Conservation (phyloP, 116 monocot genomes). For the Iris pallida region DNA sequence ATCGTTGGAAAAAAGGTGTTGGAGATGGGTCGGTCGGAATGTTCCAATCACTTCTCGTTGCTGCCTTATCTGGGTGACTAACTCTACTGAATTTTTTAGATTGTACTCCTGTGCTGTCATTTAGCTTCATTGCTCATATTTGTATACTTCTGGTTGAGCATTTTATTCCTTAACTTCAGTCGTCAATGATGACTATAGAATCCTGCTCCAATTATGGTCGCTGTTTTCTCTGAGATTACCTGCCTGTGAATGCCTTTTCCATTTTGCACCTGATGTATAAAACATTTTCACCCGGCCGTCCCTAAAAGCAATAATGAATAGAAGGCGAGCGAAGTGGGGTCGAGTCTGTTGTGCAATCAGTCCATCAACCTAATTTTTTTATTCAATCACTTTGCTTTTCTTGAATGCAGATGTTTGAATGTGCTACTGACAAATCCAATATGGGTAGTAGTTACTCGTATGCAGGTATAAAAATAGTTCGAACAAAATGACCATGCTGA, state of each 20-base stretch:
- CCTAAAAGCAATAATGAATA: no score
- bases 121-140: neutral
- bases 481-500: neutral
- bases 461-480: slow-evolving; percentile 62
- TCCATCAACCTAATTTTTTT: neutral
- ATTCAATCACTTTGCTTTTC: neutral
- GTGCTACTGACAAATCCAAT: slow-evolving; percentile 94
- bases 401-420: slow-evolving; percentile 77
- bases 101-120: slow-evolving; percentile 1
- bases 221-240: neutral
- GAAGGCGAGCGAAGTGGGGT: no score
- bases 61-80: slow-evolving; percentile 81
- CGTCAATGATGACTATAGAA: neutral
- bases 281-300: neutral
- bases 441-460: slow-evolving; percentile 88
- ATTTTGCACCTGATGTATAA: neutral
- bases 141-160: neutral
- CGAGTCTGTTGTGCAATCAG: neutral
- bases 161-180: neutral
- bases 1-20: slow-evolving; percentile 51
- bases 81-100: neutral
- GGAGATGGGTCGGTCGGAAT: slow-evolving; percentile 98
- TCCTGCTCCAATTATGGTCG: neutral
- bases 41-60: slow-evolving; percentile 72
- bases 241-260: neutral